Conservation (phyloP, 2,329 filamentous ascomycete genomes). For the Sodiomyces alkalinus region DNA sequence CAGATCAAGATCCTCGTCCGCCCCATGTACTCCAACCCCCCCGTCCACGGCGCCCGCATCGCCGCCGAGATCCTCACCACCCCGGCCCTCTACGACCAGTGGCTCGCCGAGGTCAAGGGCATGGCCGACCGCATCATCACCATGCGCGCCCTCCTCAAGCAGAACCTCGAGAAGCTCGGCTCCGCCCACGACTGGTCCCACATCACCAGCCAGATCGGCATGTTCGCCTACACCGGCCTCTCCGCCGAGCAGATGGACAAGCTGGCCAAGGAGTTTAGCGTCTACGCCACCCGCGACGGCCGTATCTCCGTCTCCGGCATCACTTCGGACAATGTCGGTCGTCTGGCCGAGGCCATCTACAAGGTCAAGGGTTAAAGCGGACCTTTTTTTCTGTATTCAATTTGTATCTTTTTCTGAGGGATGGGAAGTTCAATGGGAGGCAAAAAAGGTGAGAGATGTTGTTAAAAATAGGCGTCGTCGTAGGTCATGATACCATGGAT, state of each 20-base stretch:
- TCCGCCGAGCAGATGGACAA: slow-evolving; percentile 81
- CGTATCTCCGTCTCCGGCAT: slow-evolving; percentile 78
- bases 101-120: slow-evolving; percentile 90
- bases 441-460: no score
- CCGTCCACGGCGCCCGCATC: slow-evolving; percentile 89
- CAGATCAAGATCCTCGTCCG: slow-evolving; percentile 98
- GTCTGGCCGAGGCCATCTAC: slow-evolving; percentile 71
- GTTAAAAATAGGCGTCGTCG: no score
- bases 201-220: slow-evolving; percentile 97
- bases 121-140: slow-evolving; percentile 99
- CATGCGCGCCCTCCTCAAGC: slow-evolving; percentile 89
- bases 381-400: no score
- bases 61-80: slow-evolving; percentile 86
- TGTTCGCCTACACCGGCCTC: slow-evolving; percentile 97
- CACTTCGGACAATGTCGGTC: slow-evolving; percentile 62
- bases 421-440: no score
- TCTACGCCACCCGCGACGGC: slow-evolving; percentile 91
- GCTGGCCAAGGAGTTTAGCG: slow-evolving; percentile 88
- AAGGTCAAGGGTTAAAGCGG: slow-evolving; percentile 66
- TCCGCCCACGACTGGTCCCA: slow-evolving; percentile 97
- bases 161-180: slow-evolving; percentile 87
- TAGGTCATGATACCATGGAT: not conserved
- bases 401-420: no score
- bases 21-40: slow-evolving; percentile 95
- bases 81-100: slow-evolving; percentile 73